Percentiles rank a stretch among this genome's conserved stretches.
Evolutionary conservation across 2,329 filamentous ascomycete genomes (phyloP).

Genomic region (Verticillium albo-atrum): DNA sequence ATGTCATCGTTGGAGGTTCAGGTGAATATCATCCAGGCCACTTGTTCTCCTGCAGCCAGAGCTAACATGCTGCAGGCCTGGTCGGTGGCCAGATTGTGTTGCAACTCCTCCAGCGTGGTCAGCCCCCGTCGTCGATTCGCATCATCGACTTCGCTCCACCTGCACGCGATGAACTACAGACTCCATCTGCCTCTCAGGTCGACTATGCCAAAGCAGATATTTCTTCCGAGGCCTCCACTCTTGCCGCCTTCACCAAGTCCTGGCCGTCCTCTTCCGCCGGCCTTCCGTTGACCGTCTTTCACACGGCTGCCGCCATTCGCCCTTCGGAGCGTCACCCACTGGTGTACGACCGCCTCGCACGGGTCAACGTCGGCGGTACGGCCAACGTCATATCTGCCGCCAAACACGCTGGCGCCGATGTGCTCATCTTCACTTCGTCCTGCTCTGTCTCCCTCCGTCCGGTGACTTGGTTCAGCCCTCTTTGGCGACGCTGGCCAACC

Average conservation of each 20-base stretch:
- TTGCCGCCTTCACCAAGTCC: conserved; percentile 38
- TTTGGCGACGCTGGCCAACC: conserved; percentile 34
- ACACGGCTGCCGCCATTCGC: conserved; percentile 51
- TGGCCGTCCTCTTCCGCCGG: conserved; percentile 37
- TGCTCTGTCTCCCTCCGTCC: conserved; percentile 39
- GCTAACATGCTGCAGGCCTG: conserved; percentile 32
- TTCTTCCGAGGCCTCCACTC: conserved; percentile 36
- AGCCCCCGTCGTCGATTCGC: conserved; percentile 44
- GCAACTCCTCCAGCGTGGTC: conserved; percentile 48
- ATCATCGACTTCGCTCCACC: conserved; percentile 46
- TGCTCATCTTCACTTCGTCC: conserved; percentile 47
- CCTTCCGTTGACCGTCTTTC: conserved; percentile 51
- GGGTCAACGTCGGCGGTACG: conserved; percentile 48
- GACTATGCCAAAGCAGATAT: conserved; percentile 45
- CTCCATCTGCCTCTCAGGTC: conserved; percentile 27
- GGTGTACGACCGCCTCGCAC: conserved; percentile 38
- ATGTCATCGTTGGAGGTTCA: conserved; percentile 42
- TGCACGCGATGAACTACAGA: conserved; percentile 34
- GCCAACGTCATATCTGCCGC: conserved; percentile 43
- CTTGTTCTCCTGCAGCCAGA: neutral
- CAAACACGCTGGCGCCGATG: conserved; percentile 36
- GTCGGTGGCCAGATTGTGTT: conserved; percentile 51
- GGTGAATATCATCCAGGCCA: conserved; percentile 24
- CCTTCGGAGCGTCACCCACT: conserved; percentile 41
- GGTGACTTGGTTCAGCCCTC: conserved; percentile 36